phyloP scores from a whole-genome alignment of 1,139 yeast species.

The Diutina mesorugosa region DNA sequence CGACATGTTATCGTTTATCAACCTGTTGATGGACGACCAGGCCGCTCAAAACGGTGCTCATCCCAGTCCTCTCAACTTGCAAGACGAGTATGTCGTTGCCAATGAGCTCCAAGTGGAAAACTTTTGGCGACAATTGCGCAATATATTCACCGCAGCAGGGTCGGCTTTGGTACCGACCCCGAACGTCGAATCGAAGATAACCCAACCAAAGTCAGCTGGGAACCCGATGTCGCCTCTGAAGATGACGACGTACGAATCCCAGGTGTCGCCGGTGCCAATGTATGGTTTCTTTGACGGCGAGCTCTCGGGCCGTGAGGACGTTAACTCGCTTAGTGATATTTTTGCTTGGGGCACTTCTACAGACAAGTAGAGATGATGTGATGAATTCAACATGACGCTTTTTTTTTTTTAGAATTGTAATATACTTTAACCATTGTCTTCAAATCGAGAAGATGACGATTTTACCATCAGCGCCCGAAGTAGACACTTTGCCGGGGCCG shows the following conservation, averaged over 20 bases:
- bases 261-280: background rate
- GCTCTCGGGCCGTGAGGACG: background rate
- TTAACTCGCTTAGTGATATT: background rate
- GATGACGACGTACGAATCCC: background rate
- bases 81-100: background rate
- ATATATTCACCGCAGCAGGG: background rate
- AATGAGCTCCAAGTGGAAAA: background rate
- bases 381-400: background rate
- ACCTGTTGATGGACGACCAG: background rate
- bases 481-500: slow-evolving; percentile 27
- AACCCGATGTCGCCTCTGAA: background rate
- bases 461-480: slow-evolving; percentile 73
- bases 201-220: too few species aligned
- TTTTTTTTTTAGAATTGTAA: background rate
- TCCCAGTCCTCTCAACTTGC: background rate
- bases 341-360: background rate
- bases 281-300: background rate
- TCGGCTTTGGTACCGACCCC: background rate
- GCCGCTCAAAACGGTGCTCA: background rate
- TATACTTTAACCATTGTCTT: background rate
- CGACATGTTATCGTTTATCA: background rate
- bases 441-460: slow-evolving; percentile 47
- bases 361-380: background rate
- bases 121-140: background rate
- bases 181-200: too few species aligned